Conservation (phyloP, 2,329 filamentous ascomycete species). For the Akanthomyces uredinophilus region DNA sequence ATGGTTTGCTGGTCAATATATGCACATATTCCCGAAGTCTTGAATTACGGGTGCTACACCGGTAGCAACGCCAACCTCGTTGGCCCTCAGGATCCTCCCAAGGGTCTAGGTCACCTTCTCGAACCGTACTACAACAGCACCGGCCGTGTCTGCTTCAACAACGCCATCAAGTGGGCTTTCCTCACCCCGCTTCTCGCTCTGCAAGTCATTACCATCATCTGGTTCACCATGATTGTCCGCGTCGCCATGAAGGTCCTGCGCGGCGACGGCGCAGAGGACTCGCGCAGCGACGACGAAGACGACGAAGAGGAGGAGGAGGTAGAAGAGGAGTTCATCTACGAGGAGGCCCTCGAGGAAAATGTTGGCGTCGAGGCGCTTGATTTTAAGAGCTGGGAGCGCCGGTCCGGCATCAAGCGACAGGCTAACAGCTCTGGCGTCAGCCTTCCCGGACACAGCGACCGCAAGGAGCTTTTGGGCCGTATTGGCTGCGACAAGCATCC, state of each 20-base stretch:
- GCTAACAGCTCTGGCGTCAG: slow-evolving; percentile 55
- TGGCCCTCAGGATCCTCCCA: slow-evolving; percentile 47
- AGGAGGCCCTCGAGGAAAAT: slow-evolving; percentile 64
- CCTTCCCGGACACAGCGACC: slow-evolving; percentile 65
- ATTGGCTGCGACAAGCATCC: slow-evolving; percentile 80
- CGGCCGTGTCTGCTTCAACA: slow-evolving; percentile 75
- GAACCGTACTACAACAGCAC: slow-evolving; percentile 68
- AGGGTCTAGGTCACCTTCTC: slow-evolving; percentile 57
- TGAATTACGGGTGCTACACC: slow-evolving; percentile 67
- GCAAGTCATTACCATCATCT: slow-evolving; percentile 74
- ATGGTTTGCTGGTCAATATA: slow-evolving; percentile 80
- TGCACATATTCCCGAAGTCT: slow-evolving; percentile 55
- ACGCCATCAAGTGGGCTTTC: slow-evolving; percentile 70
- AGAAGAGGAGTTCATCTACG: slow-evolving; percentile 49
- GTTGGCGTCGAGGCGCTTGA: slow-evolving; percentile 69
- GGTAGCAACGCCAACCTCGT: slow-evolving; percentile 50
- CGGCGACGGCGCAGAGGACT: slow-evolving; percentile 76
- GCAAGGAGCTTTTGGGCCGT: slow-evolving; percentile 74
- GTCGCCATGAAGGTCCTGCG: slow-evolving; percentile 76
- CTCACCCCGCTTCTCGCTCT: slow-evolving; percentile 70
- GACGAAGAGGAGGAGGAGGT: slow-evolving; percentile 59
- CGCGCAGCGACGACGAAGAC: slow-evolving; percentile 79
- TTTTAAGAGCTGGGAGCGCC: slow-evolving; percentile 58
- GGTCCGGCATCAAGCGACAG: slow-evolving; percentile 49
- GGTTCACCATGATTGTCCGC: slow-evolving; percentile 84